Evolutionary conservation across 805 yeast genomes (phyloP).

Genomic region (Brettanomyces naardenensis): DNA sequence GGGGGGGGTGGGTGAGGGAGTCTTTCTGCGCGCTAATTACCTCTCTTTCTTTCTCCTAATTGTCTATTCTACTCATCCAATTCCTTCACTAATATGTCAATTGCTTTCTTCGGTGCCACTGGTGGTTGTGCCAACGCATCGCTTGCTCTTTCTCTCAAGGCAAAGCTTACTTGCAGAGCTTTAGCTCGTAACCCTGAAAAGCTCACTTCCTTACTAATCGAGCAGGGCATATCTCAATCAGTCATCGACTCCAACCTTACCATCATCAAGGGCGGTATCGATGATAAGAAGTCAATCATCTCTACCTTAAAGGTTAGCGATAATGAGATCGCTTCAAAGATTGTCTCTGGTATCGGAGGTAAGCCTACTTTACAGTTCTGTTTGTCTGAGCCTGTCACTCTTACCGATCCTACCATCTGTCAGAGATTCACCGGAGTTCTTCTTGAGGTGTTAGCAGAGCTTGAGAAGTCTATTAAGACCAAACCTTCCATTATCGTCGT

Average conservation of each 20-base stretch:
- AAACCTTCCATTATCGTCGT: background rate
- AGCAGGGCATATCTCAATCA: background rate
- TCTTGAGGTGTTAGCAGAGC: background rate
- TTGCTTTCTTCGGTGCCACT: conserved; percentile 3
- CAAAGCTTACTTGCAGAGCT: background rate
- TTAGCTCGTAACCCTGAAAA: conserved; percentile 2
- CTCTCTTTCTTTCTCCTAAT: too few species aligned
- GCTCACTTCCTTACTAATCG: background rate
- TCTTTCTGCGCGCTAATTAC: too few species aligned
- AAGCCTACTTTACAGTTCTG: conserved; percentile 1
- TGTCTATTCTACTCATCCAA: too few species aligned
- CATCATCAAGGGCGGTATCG: conserved; percentile 1
- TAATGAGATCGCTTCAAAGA: background rate
- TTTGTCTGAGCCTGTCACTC: background rate
- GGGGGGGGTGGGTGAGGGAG: too few species aligned
- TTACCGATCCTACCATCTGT: conserved; percentile 1
- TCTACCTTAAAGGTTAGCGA: background rate
- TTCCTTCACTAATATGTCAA: background rate
- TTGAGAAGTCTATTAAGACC: too few species aligned
- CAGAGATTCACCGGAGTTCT: background rate
- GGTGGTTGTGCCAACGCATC: conserved; percentile 4
- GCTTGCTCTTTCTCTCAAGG: background rate
- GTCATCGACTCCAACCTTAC: background rate
- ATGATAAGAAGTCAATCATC: background rate
- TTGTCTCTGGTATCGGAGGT: conserved; percentile 2